Conservation (phyloP, 441 rosid species). For the Rhodomyrtus psidioides region DNA sequence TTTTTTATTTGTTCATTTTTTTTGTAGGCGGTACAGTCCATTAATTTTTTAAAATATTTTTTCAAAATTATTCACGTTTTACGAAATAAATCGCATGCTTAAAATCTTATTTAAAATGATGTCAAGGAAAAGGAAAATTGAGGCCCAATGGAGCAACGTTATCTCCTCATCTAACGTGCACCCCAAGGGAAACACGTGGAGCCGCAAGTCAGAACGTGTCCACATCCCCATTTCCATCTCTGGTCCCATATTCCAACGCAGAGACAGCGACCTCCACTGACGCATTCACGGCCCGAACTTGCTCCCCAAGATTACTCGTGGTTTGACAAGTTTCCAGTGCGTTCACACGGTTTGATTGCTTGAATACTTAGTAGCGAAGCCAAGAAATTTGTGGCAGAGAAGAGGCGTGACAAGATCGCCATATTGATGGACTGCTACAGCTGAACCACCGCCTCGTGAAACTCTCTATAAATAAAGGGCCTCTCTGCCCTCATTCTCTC, state of each 20-base stretch:
- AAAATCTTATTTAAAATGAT: too few species aligned
- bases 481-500: background rate
- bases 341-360: background rate
- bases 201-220: background rate
- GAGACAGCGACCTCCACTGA: background rate
- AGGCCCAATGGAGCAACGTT: background rate
- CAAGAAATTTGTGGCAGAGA: background rate
- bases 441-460: background rate
- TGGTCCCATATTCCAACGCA: background rate
- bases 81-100: too few species aligned
- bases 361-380: background rate
- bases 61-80: too few species aligned
- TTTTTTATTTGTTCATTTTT: too few species aligned
- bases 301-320: background rate
- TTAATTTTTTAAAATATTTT: too few species aligned
- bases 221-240: background rate
- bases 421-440: background rate
- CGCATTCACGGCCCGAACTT: background rate
- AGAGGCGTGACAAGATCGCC: background rate
- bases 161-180: background rate
- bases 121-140: too few species aligned
- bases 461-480: background rate
- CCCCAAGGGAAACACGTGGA: background rate
- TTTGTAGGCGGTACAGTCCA: fast-evolving
- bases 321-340: background rate